Evolutionary conservation across 129 eudicot genomes (phyloP).

Genomic region (Flaveria bidentis): DNA sequence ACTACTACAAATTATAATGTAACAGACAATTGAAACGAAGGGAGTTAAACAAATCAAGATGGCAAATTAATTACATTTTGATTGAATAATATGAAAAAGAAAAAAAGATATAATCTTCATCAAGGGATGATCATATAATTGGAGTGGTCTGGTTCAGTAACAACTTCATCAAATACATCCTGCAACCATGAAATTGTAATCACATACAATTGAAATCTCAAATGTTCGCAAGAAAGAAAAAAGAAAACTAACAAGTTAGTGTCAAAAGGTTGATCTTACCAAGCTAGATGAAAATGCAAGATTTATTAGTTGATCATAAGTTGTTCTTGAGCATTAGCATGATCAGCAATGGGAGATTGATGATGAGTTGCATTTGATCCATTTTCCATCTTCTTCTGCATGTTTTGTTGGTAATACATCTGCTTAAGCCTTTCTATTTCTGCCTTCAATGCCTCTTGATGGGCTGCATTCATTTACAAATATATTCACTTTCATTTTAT

Average conservation of each 20-base stretch:
- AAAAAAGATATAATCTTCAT: slow-evolving; percentile 17
- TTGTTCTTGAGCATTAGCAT: slow-evolving; percentile 40
- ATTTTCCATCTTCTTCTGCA: slow-evolving; percentile 54
- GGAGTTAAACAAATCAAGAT: slow-evolving; percentile 26
- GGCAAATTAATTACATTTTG: slow-evolving; percentile 34
- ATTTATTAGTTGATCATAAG: slow-evolving; percentile 42
- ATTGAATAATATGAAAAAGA: slow-evolving; percentile 8
- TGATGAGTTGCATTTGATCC: slow-evolving; percentile 36
- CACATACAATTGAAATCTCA: not conserved
- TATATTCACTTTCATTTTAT: not conserved
- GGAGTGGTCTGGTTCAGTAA: slow-evolving; percentile 13
- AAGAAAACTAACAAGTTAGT: slow-evolving; percentile 4
- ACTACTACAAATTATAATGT: not conserved
- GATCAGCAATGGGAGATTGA: slow-evolving; percentile 40
- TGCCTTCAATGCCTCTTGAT: slow-evolving; percentile 93
- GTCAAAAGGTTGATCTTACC: slow-evolving; percentile 14
- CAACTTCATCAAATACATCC: slow-evolving; percentile 19
- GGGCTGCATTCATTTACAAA: slow-evolving; percentile 52
- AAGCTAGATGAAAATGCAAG: slow-evolving; percentile 11
- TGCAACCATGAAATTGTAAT: slow-evolving; percentile 6
- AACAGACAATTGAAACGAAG: slow-evolving; percentile 19
- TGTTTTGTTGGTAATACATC: slow-evolving; percentile 68
- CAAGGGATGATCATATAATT: slow-evolving; percentile 32
- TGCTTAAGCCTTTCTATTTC: slow-evolving; percentile 94
- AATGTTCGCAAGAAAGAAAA: not conserved